Evolutionary conservation across 371 early-diverging fungal genomes (phyloP), one percentile per base, ranked within the genome.

Genomic region (Rhizopus delemar): DNA sequence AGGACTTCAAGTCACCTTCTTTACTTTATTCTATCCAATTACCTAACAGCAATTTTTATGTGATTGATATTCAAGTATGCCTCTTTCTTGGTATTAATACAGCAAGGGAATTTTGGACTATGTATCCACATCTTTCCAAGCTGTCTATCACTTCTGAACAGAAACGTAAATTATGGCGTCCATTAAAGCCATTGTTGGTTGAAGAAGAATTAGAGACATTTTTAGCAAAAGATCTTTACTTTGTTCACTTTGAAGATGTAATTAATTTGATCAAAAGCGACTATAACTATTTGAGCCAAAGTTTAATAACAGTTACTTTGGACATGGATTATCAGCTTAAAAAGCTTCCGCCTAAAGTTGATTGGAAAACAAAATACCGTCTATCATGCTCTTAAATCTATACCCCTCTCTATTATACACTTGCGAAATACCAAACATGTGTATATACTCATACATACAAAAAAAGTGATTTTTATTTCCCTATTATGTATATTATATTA

Each of bases 11-110:
- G 6, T 12, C 15, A 3, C 56, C 51, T 34, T 54, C 66, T 3
- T 87, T 85, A 7, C 68, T 89, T 33, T 89, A 87, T 51, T 85
- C 87, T 8, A 82, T 87, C 5, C 87, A 85, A 45, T 64, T 84
- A 38, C 62, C 68, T 2, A 15, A 61, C 2, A 65, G 63, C 35
- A 58, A 74, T 4, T 85, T 80, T 43, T 86, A 77, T 72, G 88
- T 87, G 8, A 80, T 88, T 22, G 90, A 89, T 68, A 62, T 83
- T 13, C 90, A 89, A 57, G 80, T 89, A 9, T 77, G 83, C 34
- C 65, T 87, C 32, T 71, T 88, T 22, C 68, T 89, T 31, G 83
- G 78, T 2, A 59, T 86, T 15, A 50, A 73, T 0, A 67, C 49
- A 33, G 16, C 51, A 11, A 73, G 79, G 3, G 65, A 75, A 7